A percentile compares a stretch with the other conserved stretches of the same genome.
phyloP scores from a whole-genome alignment of 2,329 filamentous ascomycete species.

The Ceratocystis ficicola region DNA sequence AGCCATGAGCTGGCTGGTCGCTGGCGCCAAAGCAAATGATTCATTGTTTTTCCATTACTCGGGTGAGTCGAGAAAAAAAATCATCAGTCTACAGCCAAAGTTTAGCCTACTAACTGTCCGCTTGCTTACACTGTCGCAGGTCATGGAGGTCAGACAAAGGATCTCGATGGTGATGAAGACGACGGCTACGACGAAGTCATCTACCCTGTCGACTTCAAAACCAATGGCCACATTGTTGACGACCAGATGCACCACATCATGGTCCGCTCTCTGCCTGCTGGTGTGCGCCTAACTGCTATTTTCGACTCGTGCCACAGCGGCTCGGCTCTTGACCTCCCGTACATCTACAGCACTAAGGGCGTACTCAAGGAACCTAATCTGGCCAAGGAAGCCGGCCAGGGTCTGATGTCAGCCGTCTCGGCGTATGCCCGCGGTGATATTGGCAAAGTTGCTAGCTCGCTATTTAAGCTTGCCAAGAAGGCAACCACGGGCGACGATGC shows the following conservation, averaged over 20 bases:
- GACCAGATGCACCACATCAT: conserved; percentile 51
- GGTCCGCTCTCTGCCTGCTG: conserved; percentile 51
- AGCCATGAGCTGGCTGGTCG: conserved; percentile 48
- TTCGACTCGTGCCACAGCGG: conserved; percentile 49
- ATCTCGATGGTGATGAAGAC: conserved; percentile 45
- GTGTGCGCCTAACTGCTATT: conserved; percentile 48
- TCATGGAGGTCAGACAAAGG: conserved; percentile 45
- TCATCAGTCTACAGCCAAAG: background rate
- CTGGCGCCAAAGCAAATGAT: conserved; percentile 44
- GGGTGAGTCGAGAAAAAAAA: conserved; percentile 25
- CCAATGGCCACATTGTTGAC: conserved; percentile 43
- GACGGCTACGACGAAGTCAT: conserved; percentile 48
- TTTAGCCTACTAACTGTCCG: background rate
- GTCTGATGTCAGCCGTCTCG: conserved; percentile 54
- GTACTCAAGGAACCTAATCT: conserved; percentile 62
- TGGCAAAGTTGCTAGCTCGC: conserved; percentile 59
- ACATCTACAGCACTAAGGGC: conserved; percentile 54
- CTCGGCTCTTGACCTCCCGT: conserved; percentile 45
- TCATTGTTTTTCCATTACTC: conserved; percentile 50
- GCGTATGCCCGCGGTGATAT: conserved; percentile 71
- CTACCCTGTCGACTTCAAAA: conserved; percentile 45
- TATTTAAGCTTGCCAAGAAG: conserved; percentile 63
- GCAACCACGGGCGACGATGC: conserved; percentile 61
- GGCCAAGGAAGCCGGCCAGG: conserved; percentile 57
- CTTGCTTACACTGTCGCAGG: conserved; percentile 26